Evolutionary conservation across 2,329 filamentous ascomycete genomes (phyloP), one percentile per base, ranked within the genome.

Genomic region (Plenodomus lindquistii): DNA sequence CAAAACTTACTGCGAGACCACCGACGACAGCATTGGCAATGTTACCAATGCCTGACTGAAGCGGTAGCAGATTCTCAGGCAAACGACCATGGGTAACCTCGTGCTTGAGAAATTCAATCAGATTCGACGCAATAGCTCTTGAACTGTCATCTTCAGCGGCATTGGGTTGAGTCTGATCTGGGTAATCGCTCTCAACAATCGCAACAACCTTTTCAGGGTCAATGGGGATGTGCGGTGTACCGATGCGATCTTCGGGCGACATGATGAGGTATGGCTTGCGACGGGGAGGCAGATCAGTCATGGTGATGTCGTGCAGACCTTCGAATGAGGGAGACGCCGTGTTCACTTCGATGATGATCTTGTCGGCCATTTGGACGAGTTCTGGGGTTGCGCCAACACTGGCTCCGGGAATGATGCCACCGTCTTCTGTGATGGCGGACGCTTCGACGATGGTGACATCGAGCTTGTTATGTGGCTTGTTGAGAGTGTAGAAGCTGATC

Each of bases 331-430:
- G 91, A 42, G 89, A 83, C 1, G 90, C 79, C 0, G 91, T 96
- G 79, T 96, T 96, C 75, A 96, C 88, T 77, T 96, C 91, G 66
- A 96, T 89, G 66, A 96, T 91, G 74, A 96, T 84, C 78, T 96
- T 96, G 71, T 96, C 89, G 42, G 91, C 89, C 84, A 95, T 90
- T 75, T 96, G 90, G 40, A 96, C 81, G 44, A 96, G 80, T 72
- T 96, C 91, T 4, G 91, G 91, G 2, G 86, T 88, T 11, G 91
- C 91, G 45, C 91, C 91, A 20, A 96, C 89, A 9, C 86, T 91
- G 27, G 91, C 90, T 59, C 91, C 91, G 4, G 88, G 90, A 37
- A 96, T 88, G 63, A 96, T 92, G 58, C 90, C 91, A 54, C 91
- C 91, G 68, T 95, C 89, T 66, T 92, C 88, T 35, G 89, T 90